Conservation (phyloP, 2,329 filamentous ascomycete species). For the Ceratocystiopsis sp. region DNA sequence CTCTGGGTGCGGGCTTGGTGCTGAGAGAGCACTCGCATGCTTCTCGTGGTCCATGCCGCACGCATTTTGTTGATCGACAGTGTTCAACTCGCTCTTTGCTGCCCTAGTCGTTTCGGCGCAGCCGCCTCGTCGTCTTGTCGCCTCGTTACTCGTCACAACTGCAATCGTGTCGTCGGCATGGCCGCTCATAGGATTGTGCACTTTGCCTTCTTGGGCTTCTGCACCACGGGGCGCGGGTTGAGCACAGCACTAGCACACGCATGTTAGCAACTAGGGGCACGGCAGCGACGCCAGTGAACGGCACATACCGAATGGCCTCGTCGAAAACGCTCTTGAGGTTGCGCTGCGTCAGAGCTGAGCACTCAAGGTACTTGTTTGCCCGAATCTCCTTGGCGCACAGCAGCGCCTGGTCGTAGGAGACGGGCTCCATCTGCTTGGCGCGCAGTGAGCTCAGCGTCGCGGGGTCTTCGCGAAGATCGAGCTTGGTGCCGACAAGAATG, state of each 20-base stretch:
- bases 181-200: conserved; percentile 48
- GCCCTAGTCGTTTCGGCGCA: conserved; percentile 1
- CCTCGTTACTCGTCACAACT: conserved; percentile 1
- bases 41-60: not conserved
- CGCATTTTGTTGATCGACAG: not conserved
- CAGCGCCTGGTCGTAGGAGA: conserved; percentile 83
- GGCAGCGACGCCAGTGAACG: not conserved
- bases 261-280: conserved; percentile 9
- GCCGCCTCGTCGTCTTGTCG: not conserved
- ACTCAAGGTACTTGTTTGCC: conserved; percentile 95
- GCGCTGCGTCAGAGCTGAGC: conserved; percentile 87
- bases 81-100: not conserved
- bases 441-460: conserved; percentile 66
- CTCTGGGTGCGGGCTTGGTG: too few species aligned
- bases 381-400: conserved; percentile 83
- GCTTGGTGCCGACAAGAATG: conserved; percentile 92
- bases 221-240: conserved; percentile 43
- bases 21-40: not conserved
- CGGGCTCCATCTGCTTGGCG: conserved; percentile 91
- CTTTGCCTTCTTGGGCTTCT: conserved; percentile 46
- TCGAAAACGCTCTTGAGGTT: conserved; percentile 98
- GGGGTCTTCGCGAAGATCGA: conserved; percentile 83
- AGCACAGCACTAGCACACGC: conserved; percentile 43
- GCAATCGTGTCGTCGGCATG: too few species aligned
- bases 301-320: conserved; percentile 84